Base-by-base conservation (phyloP, 352 stramenopile species). In the Globisporangium uncinulatum region DNA sequence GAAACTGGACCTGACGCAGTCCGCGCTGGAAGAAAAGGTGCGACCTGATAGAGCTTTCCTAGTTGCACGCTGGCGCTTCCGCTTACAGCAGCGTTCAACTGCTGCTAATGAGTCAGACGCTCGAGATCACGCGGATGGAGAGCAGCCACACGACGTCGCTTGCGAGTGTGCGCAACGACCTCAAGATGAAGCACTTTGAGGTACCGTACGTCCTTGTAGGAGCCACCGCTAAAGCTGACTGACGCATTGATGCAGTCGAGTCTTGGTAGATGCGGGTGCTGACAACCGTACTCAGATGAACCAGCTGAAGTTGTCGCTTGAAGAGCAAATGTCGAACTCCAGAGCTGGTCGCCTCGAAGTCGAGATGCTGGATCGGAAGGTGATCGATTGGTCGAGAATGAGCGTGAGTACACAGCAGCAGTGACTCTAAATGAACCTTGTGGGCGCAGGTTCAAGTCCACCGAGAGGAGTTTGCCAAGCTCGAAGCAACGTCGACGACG, bases 141-240 rank as follows among this genome's bases (percentile, higher is more conserved):
- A 83, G 72, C 53, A 53, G 60, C 10, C 77, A 87, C 56, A 71
- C 71, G 14, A 83, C 74, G 4, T 54, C 71, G 15, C 53, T 89
- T 10, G 70, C 83, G 39, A 60, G 64, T 6, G 41, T 72, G 0
- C 76, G 77, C 31, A 88, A 79, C 48, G 77, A 92, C 29, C 57
- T 92, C 32, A 92, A 90, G 59, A 90, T 92, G 74, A 80, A 76
- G 56, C 76, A 87, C 54, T 92, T 90, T 58, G 83, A 92, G 73
- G 76, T 80, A 41, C 32, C 24, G 24, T 29, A 29, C 24, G 24
- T 4, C 24, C 24, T 29, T 29, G 24, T 29, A 29, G 24, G 4
- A 29, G 24, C 2, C 24, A 29, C 24, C 24, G 4, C 24, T n/a
- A n/a, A n/a, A n/a, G n/a, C 13, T 32, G 21, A 19, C 32, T 29